Conservation (phyloP, 2,329 filamentous ascomycete species). For the Xylariaceae sp. region DNA sequence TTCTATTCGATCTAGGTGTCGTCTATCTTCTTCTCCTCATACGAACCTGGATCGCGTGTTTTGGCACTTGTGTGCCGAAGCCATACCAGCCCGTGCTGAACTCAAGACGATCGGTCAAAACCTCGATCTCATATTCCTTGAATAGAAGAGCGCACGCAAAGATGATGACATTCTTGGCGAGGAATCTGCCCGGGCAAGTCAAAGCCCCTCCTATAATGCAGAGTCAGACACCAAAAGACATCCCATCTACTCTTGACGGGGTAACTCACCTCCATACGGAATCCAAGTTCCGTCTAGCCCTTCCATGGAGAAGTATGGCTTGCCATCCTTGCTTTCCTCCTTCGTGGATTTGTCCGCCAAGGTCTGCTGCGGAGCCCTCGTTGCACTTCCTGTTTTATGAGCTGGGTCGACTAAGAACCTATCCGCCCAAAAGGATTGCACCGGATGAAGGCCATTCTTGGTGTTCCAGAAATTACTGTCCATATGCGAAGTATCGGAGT, state of each 20-base stretch:
- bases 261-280: slow-evolving; percentile 10
- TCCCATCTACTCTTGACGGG: not conserved
- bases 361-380: not conserved
- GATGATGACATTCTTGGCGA: slow-evolving; percentile 5
- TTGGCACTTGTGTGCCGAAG: not conserved
- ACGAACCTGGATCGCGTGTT: not conserved
- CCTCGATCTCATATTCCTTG: slow-evolving; percentile 2
- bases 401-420: slow-evolving; percentile 15
- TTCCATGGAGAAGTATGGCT: slow-evolving; percentile 4
- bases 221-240: not conserved
- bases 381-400: not conserved
- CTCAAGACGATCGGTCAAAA: not conserved
- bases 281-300: slow-evolving; percentile 8
- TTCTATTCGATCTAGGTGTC: not conserved
- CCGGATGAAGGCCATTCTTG: not conserved
- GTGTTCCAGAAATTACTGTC: slow-evolving; percentile 20
- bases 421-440: slow-evolving; percentile 18
- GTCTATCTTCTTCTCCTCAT: not conserved
- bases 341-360: not conserved
- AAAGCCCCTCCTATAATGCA: not conserved
- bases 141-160: not conserved
- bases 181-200: slow-evolving; percentile 9
- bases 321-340: not conserved
- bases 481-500: slow-evolving; percentile 7
- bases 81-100: not conserved